Evolutionary conservation across 2,329 filamentous ascomycete species (phyloP).

Genomic region (Dothidotthia symphoricarpi): DNA sequence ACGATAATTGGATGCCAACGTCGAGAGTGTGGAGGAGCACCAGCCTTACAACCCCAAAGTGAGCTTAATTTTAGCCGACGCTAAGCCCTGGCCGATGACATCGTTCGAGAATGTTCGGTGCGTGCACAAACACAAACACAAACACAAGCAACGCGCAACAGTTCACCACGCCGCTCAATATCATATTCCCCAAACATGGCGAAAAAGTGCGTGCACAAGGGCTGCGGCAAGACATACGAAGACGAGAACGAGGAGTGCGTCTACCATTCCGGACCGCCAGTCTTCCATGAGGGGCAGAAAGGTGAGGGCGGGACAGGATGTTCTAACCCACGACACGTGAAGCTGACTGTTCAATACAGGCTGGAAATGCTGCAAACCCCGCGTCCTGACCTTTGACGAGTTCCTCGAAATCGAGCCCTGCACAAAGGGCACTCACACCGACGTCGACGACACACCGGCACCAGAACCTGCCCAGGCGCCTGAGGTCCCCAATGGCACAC

Average conservation of each 20-base stretch:
- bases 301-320: conserved; percentile 53
- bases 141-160: conserved; percentile 10
- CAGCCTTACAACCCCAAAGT: conserved; percentile 1
- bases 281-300: conserved; percentile 97
- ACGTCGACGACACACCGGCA: conserved; percentile 69
- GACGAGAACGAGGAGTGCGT: conserved; percentile 79
- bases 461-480: conserved; percentile 50
- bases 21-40: too few species aligned
- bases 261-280: conserved; percentile 89
- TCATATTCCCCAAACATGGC: conserved; percentile 52
- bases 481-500: conserved; percentile 44
- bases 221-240: conserved; percentile 84
- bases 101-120: conserved; percentile 41
- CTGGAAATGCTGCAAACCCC: conserved; percentile 98
- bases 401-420: conserved; percentile 92
- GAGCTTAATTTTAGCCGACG: conserved; percentile 23
- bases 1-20: neutral
- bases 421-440: conserved; percentile 88
- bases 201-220: conserved; percentile 92
- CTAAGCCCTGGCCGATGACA: conserved; percentile 11
- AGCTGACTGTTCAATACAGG: conserved; percentile 54
- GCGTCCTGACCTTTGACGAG: conserved; percentile 96
- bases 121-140: conserved; percentile 13
- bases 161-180: conserved; percentile 4
- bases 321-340: neutral